Evolutionary conservation across 768 basidiomycete species (phyloP).

Genomic region (Mycena alexandri): DNA sequence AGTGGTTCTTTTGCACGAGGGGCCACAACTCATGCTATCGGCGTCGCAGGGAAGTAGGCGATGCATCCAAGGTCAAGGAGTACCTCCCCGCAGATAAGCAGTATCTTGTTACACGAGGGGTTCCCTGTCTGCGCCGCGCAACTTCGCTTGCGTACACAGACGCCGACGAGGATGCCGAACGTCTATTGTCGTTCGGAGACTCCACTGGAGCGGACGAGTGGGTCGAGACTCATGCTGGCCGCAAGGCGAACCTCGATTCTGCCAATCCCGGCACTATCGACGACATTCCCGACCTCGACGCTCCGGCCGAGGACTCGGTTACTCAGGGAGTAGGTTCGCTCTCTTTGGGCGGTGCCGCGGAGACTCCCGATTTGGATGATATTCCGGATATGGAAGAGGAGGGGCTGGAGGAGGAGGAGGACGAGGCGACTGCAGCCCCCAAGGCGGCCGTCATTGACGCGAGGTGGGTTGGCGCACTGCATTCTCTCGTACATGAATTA

Average conservation of each 20-base stretch:
- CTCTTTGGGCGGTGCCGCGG: constrained; percentile 53
- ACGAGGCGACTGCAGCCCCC: constrained; percentile 85
- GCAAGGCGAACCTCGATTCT: constrained; percentile 65
- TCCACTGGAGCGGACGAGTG: constrained; percentile 86
- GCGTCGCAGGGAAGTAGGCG: constrained; percentile 89
- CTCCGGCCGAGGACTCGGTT: constrained; percentile 49
- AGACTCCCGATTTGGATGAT: constrained; percentile 93
- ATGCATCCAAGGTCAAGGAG: constrained; percentile 85
- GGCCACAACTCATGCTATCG: constrained; percentile 24
- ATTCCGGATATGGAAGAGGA: constrained; percentile 99
- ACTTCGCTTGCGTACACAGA: constrained; percentile 94
- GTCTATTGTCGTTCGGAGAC: constrained; percentile 86
- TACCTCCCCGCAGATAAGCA: constrained; percentile 97
- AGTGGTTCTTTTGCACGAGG: constrained; percentile 44
- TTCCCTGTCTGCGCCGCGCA: constrained; percentile 96
- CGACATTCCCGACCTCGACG: constrained; percentile 91
- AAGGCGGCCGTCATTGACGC: constrained; percentile 61
- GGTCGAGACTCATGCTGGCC: constrained; percentile 97
- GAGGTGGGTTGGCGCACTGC: constrained; percentile 54
- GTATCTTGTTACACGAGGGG: constrained; percentile 94
- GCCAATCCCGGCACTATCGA: constrained; percentile 77
- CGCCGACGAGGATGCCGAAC: constrained; percentile 96
- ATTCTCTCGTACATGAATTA: not conserved
- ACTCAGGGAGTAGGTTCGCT: constrained; percentile 59
- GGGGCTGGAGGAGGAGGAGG: constrained; percentile 82